Percentiles rank a stretch among this genome's conserved stretches.
phyloP scores from a whole-genome alignment of 2,329 filamentous ascomycete genomes.

The Albifimbria verrucaria region DNA sequence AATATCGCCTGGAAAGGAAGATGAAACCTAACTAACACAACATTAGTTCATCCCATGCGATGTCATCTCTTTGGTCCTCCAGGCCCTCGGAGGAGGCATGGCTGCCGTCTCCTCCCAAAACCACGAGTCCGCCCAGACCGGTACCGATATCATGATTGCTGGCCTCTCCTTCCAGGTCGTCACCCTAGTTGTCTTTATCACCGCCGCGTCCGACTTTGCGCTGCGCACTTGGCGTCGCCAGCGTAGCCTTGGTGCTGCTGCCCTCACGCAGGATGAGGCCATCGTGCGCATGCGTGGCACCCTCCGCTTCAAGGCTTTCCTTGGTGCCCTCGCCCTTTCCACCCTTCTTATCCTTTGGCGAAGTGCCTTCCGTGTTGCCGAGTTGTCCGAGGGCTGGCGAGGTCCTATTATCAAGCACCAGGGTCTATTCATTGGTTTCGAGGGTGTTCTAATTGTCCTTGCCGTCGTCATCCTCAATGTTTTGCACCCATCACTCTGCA shows the following conservation, averaged over 20 bases:
- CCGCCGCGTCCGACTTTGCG: conserved; percentile 47
- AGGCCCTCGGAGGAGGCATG: conserved; percentile 57
- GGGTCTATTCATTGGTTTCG: conserved; percentile 54
- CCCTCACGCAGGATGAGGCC: conserved; percentile 35
- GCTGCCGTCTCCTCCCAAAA: conserved; percentile 40
- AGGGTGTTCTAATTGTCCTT: conserved; percentile 50
- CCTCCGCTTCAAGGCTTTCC: conserved; percentile 49
- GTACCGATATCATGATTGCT: conserved; percentile 63
- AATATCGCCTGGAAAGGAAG: too few species aligned
- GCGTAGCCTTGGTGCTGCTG: conserved; percentile 26
- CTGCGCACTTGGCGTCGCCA: conserved; percentile 34
- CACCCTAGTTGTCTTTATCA: conserved; percentile 53
- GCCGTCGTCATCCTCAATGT: conserved; percentile 42
- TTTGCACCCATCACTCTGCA: conserved; percentile 26
- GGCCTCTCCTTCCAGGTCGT: conserved; percentile 60
- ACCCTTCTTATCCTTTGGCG: conserved; percentile 64
- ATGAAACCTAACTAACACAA: background rate
- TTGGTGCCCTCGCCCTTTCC: conserved; percentile 51
- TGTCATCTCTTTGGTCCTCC: conserved; percentile 56
- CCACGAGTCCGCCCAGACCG: conserved; percentile 29
- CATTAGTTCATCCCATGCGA: conserved; percentile 62
- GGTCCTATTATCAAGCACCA: conserved; percentile 55
- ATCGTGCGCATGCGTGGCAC: conserved; percentile 35
- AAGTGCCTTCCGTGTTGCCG: conserved; percentile 62
- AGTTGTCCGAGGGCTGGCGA: conserved; percentile 62